Percentiles rank a stretch among this genome's conserved stretches.
Conservation (phyloP, 306 rosid genomes). For the Quercus aquifolioides region DNA sequence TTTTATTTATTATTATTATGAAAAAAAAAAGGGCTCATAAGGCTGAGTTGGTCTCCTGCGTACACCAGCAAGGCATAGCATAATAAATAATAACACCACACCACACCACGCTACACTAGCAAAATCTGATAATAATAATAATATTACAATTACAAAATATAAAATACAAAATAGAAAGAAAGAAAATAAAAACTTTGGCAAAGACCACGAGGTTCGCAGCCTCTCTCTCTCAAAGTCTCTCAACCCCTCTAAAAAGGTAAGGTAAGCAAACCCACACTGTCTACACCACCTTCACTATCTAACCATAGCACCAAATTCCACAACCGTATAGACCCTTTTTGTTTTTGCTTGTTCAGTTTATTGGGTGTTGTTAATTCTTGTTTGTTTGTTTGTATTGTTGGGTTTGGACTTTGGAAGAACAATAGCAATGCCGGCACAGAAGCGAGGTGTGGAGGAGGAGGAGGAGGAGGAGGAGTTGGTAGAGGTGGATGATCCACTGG, state of each 20-base stretch:
- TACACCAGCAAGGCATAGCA: too few relatives aligned
- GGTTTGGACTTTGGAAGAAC: conserved; percentile 3
- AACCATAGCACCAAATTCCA: background rate
- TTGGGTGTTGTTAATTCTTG: background rate
- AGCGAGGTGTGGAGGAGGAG: conserved; percentile 37
- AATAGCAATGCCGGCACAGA: conserved; percentile 72
- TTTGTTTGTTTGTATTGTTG: conserved; percentile 10
- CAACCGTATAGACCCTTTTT: background rate
- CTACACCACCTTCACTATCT: conserved; percentile 9
- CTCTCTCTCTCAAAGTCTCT: conserved; percentile 1
- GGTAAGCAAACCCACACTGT: conserved; percentile 10
- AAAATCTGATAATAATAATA: too few relatives aligned
- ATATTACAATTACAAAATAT: background rate
- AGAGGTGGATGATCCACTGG: conserved; percentile 21
- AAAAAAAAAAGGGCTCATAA: too few relatives aligned
- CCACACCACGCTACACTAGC: too few relatives aligned
- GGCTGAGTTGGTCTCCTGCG: too few relatives aligned
- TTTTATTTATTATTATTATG: too few relatives aligned
- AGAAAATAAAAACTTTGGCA: conserved; percentile 3
- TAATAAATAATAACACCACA: too few relatives aligned
- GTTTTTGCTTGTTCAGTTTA: background rate
- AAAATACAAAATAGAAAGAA: background rate
- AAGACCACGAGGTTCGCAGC: conserved; percentile 22
- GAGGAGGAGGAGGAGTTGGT: conserved; percentile 14
- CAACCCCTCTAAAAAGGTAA: background rate